Base-by-base conservation (phyloP, 768 basidiomycete species). In the Kwoniella newhampshirensis region DNA sequence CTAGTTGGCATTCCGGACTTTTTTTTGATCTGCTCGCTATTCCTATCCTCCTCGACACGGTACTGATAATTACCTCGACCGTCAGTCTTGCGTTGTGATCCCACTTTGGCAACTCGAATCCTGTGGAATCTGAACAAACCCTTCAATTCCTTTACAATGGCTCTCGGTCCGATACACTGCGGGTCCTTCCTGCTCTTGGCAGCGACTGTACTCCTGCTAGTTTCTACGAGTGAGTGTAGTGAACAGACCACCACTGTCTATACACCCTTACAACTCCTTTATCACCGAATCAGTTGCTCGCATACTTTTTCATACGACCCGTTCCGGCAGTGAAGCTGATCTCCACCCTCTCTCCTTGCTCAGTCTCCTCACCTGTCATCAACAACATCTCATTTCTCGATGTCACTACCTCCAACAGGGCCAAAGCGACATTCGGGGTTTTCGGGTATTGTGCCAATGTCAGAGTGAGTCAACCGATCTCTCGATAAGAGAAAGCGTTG, bases 181-280 rank as follows among this genome's bases (percentile, higher is more conserved):
- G 61, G 64, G 15, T 56, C 57, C 11, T 71, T 71, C 66, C 46
- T 71, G 47, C 64, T 71, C 23, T 64, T 72, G 39, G 65, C 63
- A 28, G 70, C 64, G 1, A 60, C 54, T 23, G 63, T 51, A 0
- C 57, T 72, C 2, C 50, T 72, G 0, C 54, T 72, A 17, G 64
- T 72, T 20, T 54, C 68, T 6, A 63, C 70, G 18, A 63, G 67
- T 69, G 23, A 55, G 67, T 69, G 0, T 15, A 5, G 25, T 20
- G 20, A n/a, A 43, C 15, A 21, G 36, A 4, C 13, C 25, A n/a
- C n/a, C n/a, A n/a, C n/a, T n/a, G n/a, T n/a, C n/a, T n/a, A n/a
- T n/a, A n/a, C n/a, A n/a, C n/a, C 7, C 13, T 40, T 45, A 21
- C n/a, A n/a, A 53, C 18, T 37, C 12, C 5, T n/a, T n/a, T 40